Conservation (phyloP, 1,284 basidiomycete genomes). For the Cutaneotrichosporon curvatum region DNA sequence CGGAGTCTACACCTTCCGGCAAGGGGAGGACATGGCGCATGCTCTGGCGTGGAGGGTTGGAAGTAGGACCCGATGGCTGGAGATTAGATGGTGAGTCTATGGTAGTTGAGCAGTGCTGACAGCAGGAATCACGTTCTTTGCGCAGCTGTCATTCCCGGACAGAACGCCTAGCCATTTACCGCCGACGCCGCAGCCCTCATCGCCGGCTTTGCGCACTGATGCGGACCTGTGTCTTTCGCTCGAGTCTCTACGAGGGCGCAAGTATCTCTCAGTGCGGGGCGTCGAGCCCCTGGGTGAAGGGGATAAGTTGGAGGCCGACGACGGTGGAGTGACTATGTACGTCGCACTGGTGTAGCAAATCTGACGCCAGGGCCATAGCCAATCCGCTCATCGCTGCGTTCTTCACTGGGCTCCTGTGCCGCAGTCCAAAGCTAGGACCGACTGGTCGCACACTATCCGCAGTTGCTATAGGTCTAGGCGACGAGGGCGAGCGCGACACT, state of each 20-base stretch:
- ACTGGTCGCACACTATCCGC: conserved; percentile 32
- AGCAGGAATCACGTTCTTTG: conserved; percentile 41
- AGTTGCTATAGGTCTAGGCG: conserved; percentile 39
- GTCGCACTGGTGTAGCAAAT: too few relatives aligned
- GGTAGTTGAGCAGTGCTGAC: not conserved
- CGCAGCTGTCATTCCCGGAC: conserved; percentile 17
- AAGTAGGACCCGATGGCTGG: conserved; percentile 42
- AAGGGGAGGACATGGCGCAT: conserved; percentile 29
- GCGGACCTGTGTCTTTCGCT: conserved; percentile 45
- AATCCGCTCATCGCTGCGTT: conserved; percentile 33
- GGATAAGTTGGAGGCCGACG: conserved; percentile 33
- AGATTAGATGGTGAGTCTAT: conserved; percentile 35
- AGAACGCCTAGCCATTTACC: not conserved
- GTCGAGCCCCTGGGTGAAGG: conserved; percentile 28
- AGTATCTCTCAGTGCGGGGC: conserved; percentile 36
- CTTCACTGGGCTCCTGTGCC: conserved; percentile 34
- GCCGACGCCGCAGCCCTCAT: conserved; percentile 3
- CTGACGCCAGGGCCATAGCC: conserved; percentile 23
- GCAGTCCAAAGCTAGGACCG: conserved; percentile 20
- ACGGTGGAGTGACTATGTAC: conserved; percentile 33
- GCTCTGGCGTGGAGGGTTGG: conserved; percentile 44
- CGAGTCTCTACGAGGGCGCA: conserved; percentile 42
- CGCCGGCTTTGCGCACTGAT: conserved; percentile 24
- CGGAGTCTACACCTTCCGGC: not conserved
- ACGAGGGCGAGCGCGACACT: conserved; percentile 26